Evolutionary conservation across 257 asterid genomes (phyloP).

Genomic region (Solanum stenotomum): DNA sequence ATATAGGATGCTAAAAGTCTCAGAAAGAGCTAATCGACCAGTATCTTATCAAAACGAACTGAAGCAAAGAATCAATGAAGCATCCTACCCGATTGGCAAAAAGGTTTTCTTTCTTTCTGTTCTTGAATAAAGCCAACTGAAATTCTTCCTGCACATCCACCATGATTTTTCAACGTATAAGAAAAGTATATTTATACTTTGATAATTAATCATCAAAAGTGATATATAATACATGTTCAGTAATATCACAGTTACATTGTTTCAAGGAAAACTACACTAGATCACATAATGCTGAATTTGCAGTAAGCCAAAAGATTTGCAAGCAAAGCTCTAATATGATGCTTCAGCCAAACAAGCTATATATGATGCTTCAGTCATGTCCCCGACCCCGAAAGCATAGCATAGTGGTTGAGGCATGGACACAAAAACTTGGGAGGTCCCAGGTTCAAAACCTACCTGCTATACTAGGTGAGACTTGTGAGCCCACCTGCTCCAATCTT

Average conservation of each 20-base stretch:
- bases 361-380: background rate
- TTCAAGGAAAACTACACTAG: background rate
- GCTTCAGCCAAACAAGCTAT: background rate
- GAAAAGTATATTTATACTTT: background rate
- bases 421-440: background rate
- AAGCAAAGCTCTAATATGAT: background rate
- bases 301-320: background rate
- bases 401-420: background rate
- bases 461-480: background rate
- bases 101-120: conserved; percentile 82
- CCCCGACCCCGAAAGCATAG: background rate
- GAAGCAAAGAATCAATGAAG: background rate
- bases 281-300: background rate
- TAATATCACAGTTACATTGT: background rate
- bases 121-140: conserved; percentile 92
- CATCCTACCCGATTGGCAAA: conserved; percentile 83
- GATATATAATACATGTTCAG: background rate
- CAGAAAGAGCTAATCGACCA: background rate
- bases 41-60: background rate
- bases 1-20: background rate
- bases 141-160: conserved; percentile 82
- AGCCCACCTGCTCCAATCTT: background rate
- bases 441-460: background rate
- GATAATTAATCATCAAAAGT: background rate
- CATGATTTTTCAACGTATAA: background rate